Percentiles rank a stretch among this genome's conserved stretches.
These are phyloP conservation scores for Amniculicola lignicola DNA, from an alignment of 495 filamentous ascomycete genomes.

Conservation along the genomic window DNA sequence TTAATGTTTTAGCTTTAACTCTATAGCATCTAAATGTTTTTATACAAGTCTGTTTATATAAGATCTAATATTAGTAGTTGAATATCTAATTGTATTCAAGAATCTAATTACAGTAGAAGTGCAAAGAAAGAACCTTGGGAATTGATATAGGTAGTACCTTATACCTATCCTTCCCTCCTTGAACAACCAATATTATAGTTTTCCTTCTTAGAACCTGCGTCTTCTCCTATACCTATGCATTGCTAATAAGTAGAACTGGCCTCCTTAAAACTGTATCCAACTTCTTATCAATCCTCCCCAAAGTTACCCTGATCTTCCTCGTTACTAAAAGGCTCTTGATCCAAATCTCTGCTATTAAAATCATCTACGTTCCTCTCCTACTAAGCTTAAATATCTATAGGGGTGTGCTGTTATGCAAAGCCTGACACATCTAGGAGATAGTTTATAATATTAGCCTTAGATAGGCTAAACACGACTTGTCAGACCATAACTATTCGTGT, in stretches of 20 bases:
- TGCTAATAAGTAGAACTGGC: constrained; percentile 6
- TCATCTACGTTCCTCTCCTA: neutral
- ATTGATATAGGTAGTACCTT: constrained; percentile 14
- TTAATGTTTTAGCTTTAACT: no score
- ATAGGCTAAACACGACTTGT: no score
- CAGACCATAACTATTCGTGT: no score
- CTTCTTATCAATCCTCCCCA: constrained; percentile 4
- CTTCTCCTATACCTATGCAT: constrained; percentile 10
- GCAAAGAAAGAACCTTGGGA: no score
- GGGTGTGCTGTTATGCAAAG: constrained; percentile 7
- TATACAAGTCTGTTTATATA: no score
- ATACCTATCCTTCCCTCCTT: constrained; percentile 9
- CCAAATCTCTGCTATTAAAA: constrained; percentile 5
- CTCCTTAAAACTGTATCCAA: constrained; percentile 3
- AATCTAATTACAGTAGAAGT: no score
- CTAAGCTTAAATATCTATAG: constrained; percentile 4
- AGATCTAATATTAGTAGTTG: no score
- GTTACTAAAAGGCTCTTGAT: constrained; percentile 8
- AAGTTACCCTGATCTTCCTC: constrained; percentile 5
- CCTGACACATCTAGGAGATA: neutral
- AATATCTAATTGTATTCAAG: no score
- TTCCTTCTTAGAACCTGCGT: neutral
- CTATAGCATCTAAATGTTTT: no score
- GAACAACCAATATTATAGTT: constrained; percentile 8
- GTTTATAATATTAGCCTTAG: no score